These are phyloP conservation scores for Boletus vermiculosoides DNA, from an alignment of 768 basidiomycete genomes.

Conservation along the genomic window DNA sequence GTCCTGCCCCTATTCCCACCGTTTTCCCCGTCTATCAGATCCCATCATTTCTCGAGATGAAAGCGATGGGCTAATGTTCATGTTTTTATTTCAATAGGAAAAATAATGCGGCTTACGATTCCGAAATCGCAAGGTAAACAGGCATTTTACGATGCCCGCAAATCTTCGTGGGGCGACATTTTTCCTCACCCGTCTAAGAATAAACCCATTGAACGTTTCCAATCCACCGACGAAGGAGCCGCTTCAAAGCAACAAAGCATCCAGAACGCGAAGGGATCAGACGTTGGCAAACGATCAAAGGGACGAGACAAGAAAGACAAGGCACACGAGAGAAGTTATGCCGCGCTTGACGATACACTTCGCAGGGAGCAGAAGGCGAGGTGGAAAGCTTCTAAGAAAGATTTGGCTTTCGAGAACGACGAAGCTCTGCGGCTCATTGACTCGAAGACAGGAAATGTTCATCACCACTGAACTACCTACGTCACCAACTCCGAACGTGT, in stretches of 20 bases:
- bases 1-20: conserved; percentile 7
- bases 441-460: conserved; percentile 3
- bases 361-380: conserved; percentile 39
- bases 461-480: conserved; percentile 7
- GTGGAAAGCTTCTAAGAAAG: conserved; percentile 27
- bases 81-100: conserved; percentile 47
- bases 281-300: conserved; percentile 54
- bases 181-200: conserved; percentile 92
- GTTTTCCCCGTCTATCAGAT: conserved; percentile 1
- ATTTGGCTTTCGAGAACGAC: conserved; percentile 1
- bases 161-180: conserved; percentile 90
- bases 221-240: conserved; percentile 32
- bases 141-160: conserved; percentile 90
- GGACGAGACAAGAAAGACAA: conserved; percentile 28
- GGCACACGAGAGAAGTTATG: conserved; percentile 24
- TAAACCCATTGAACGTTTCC: conserved; percentile 60
- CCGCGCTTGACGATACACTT: conserved; percentile 35
- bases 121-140: conserved; percentile 97
- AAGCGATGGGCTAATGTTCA: not conserved
- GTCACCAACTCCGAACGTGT: not conserved
- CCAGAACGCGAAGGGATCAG: conserved; percentile 41
- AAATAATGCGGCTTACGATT: conserved; percentile 88
- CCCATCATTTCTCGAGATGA: conserved; percentile 5
- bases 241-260: conserved; percentile 29
- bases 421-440: conserved; percentile 10